Base-by-base conservation (phyloP, 1,139 yeast species). In the Geotrichum bryndzae region DNA sequence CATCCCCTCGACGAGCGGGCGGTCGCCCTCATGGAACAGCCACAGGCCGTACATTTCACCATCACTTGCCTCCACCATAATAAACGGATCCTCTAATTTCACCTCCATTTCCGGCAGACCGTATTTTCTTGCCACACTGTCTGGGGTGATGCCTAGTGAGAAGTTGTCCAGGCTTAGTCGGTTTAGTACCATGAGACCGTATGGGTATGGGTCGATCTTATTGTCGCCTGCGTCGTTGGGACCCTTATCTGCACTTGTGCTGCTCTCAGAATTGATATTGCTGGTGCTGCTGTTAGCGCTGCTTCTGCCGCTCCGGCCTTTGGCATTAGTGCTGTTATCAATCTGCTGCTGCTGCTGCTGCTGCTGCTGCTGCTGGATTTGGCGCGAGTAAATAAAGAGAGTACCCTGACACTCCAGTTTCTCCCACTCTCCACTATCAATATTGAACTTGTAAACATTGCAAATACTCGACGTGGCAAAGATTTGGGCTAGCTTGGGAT, bases 21-120 rank as follows among this genome's bases (percentile, higher is more conserved):
- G 79, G 69, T 91, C 97, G 3, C 80, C 83, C 61, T 85, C 88
- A 65, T 88, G 85, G 72, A 88, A 91, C 27, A 91, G 81, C 97
- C 97, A 92, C 62, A 92, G 78, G 1, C 98, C 97, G 72, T 84
- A 91, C 61, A 91, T 88, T 57, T 87, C 90, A 13, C 90, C 95
- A 61, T 85, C 79, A 53, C 87, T 76, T 66, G 87, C 87, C 72
- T 88, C 88, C 4, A 91, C 83, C 71, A 92, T 91, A 58, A 92
- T 84, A 69, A 91, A 81, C 57, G 88, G 88, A 66, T 87, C 96
- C 68, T 88, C 88, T 65, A 86, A 80, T 67, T 89, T 96, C 51
- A 87, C 87, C 61, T 87, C 88, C 84, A 90, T 84, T 48, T 84
- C 82, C 4, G 82, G 79, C 63, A 76, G 76, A 60, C 77, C 84